A percentile compares a stretch with the other conserved stretches of the same genome.
phyloP scores from a whole-genome alignment of 2,329 filamentous ascomycete species.

The Trichoderma citrinoviride region DNA sequence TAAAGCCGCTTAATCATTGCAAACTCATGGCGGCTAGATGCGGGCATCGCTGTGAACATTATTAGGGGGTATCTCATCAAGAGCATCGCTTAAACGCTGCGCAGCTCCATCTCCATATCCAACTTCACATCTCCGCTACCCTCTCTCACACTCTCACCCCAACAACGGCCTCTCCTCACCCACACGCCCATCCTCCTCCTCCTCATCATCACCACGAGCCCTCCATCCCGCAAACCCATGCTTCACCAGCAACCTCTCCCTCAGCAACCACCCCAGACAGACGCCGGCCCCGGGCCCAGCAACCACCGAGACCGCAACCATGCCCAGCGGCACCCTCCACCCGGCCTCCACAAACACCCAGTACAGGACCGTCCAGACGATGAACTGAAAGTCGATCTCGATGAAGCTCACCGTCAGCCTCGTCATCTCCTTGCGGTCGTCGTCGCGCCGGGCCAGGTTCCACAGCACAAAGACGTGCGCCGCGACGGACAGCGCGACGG shows the following conservation, averaged over 20 bases:
- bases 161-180: conserved; percentile 39
- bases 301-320: conserved; percentile 31
- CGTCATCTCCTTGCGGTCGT: conserved; percentile 50
- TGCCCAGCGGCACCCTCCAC: conserved; percentile 39
- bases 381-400: conserved; percentile 46
- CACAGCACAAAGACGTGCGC: conserved; percentile 45
- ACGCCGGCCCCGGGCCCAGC: conserved; percentile 41
- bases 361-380: conserved; percentile 49
- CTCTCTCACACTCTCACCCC: conserved; percentile 23
- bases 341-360: conserved; percentile 54
- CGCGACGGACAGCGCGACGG: conserved; percentile 43
- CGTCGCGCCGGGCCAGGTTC: conserved; percentile 32
- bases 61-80: neutral
- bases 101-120: neutral
- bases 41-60: neutral
- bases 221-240: conserved; percentile 25
- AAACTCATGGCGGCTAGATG: neutral
- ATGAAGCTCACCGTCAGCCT: conserved; percentile 46
- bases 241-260: conserved; percentile 38
- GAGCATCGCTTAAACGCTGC: neutral
- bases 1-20: neutral
- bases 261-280: conserved; percentile 41
- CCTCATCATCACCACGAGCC: conserved; percentile 10
- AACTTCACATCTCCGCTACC: too few relatives aligned
- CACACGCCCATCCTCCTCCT: conserved; percentile 21